Percentiles rank a stretch among this genome's conserved stretches.
These are phyloP conservation scores for Stachybotrys elegans DNA, from an alignment of 2,329 filamentous ascomycete species.

Conservation along the genomic window DNA sequence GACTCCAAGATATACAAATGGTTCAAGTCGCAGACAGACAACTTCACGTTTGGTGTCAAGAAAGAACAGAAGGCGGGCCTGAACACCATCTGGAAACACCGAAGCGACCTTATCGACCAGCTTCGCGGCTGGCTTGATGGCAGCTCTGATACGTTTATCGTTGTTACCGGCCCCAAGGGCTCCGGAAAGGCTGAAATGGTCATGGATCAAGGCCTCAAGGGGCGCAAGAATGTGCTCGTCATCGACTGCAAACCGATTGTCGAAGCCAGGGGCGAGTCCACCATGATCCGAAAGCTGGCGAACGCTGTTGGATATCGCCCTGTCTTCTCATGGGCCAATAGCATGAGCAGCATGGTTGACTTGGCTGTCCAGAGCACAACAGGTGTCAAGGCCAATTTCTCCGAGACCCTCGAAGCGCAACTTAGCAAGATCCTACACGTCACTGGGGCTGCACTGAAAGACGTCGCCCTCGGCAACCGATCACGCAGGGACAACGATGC, in stretches of 20 bases:
- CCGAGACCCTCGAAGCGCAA: constrained; percentile 85
- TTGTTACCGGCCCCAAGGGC: constrained; percentile 86
- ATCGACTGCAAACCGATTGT: constrained; percentile 93
- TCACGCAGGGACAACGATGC: constrained; percentile 70
- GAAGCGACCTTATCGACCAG: constrained; percentile 74
- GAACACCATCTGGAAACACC: constrained; percentile 81
- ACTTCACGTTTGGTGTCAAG: constrained; percentile 56
- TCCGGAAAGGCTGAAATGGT: constrained; percentile 89
- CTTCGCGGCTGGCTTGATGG: constrained; percentile 84
- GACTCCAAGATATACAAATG: constrained; percentile 73
- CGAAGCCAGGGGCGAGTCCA: constrained; percentile 81
- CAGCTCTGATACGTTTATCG: constrained; percentile 85
- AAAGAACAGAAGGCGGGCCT: constrained; percentile 63
- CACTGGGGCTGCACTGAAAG: constrained; percentile 71
- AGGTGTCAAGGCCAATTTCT: constrained; percentile 90
- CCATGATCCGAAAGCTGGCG: constrained; percentile 78
- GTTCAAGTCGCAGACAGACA: constrained; percentile 61
- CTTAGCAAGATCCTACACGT: constrained; percentile 86
- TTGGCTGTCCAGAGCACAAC: constrained; percentile 91
- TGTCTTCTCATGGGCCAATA: constrained; percentile 96
- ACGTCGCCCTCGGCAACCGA: constrained; percentile 66
- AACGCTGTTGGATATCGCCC: constrained; percentile 83
- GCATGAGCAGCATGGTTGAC: constrained; percentile 85
- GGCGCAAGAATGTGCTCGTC: constrained; percentile 70
- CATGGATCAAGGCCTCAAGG: constrained; percentile 74